Percentiles rank a stretch among this genome's conserved stretches.
These are phyloP conservation scores for Malbranchea zuffiana DNA, from an alignment of 2,329 filamentous ascomycete species.

Conservation along the genomic window DNA sequence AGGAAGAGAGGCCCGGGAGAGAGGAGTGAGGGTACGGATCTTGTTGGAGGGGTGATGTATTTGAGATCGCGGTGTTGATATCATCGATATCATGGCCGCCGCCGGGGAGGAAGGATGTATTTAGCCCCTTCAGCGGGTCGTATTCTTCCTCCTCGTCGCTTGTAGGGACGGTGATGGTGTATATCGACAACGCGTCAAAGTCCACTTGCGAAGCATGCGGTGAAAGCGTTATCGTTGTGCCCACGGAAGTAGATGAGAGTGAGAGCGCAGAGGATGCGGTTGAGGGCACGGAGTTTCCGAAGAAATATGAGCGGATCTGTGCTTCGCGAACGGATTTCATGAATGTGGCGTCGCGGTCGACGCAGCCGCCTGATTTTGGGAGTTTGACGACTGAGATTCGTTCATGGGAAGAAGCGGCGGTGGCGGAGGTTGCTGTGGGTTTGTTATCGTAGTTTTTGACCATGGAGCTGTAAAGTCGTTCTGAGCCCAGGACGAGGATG, in stretches of 20 bases:
- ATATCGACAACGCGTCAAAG: constrained; percentile 63
- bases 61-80: constrained; percentile 5
- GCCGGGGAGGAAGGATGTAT: constrained; percentile 28
- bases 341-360: constrained; percentile 61
- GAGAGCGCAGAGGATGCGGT: constrained; percentile 28
- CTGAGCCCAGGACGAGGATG: constrained; percentile 71
- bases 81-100: constrained; percentile 21
- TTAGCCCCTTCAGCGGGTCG: constrained; percentile 25
- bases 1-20: constrained; percentile 14
- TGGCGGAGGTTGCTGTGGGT: constrained; percentile 37
- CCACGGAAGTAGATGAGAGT: constrained; percentile 24
- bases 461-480: constrained; percentile 64
- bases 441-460: constrained; percentile 53
- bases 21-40: constrained; percentile 5
- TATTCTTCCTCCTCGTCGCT: constrained; percentile 36
- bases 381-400: constrained; percentile 64
- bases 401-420: constrained; percentile 46
- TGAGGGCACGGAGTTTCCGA: constrained; percentile 52
- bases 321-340: constrained; percentile 64
- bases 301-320: constrained; percentile 86
- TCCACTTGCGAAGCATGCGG: constrained; percentile 80
- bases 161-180: constrained; percentile 53
- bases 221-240: constrained; percentile 59
- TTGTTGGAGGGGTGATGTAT: not conserved
- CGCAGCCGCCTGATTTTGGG: constrained; percentile 75